Conservation (phyloP, 1,284 basidiomycete genomes). For the Trichosporon inkin region DNA sequence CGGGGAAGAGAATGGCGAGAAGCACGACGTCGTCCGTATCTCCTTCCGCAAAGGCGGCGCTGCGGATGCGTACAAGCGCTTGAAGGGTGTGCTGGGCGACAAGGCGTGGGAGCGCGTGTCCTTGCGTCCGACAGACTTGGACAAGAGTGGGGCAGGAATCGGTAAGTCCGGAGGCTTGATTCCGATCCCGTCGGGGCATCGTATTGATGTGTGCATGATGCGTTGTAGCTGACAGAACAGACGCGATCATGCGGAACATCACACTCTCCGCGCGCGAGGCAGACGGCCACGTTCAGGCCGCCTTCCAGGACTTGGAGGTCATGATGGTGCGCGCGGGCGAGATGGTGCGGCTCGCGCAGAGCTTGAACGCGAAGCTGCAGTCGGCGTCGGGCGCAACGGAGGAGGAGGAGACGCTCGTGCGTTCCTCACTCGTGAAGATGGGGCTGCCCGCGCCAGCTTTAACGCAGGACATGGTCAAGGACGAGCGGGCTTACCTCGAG, state of each 20-base stretch:
- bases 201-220: no score
- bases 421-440: constrained; percentile 79
- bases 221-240: constrained; percentile 52
- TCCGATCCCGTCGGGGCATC: no score
- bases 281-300: constrained; percentile 67
- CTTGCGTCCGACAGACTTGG: not conserved
- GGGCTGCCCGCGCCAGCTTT: constrained; percentile 70
- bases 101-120: constrained; percentile 65
- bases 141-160: constrained; percentile 28
- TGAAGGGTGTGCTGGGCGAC: constrained; percentile 70
- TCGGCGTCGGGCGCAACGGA: constrained; percentile 52
- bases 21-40: constrained; percentile 56
- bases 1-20: constrained; percentile 49
- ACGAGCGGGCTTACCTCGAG: constrained; percentile 74
- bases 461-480: constrained; percentile 82
- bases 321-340: constrained; percentile 87
- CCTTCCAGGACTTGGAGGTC: constrained; percentile 83
- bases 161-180: constrained; percentile 28
- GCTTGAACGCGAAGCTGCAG: constrained; percentile 72
- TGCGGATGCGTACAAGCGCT: constrained; percentile 70
- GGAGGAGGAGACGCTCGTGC: constrained; percentile 79
- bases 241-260: constrained; percentile 71
- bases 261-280: constrained; percentile 64
- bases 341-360: constrained; percentile 84
- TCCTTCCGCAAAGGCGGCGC: constrained; percentile 91